These are phyloP conservation scores for Chimonanthus salicifolius DNA, from an alignment of 164 flowering plant genomes.

Conservation along the genomic window DNA sequence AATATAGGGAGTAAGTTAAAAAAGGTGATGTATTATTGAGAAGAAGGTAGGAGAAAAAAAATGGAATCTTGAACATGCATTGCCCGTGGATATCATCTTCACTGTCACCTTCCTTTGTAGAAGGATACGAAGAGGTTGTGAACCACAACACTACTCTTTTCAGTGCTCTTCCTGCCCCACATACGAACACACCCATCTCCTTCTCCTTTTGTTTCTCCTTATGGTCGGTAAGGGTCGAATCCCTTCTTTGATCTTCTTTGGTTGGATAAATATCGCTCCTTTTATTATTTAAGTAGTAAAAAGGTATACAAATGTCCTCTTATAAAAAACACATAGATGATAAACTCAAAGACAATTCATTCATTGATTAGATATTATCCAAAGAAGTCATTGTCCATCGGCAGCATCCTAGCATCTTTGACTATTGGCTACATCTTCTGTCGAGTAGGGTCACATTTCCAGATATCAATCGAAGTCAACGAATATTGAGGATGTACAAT, in stretches of 20 bases:
- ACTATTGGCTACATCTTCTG: too few relatives aligned
- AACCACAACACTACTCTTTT: conserved; percentile 22
- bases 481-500: too few relatives aligned
- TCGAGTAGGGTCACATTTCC: too few relatives aligned
- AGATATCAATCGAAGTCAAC: too few relatives aligned
- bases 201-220: conserved; percentile 7
- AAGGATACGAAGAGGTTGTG: conserved; percentile 19
- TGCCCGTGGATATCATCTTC: conserved; percentile 15
- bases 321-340: neutral
- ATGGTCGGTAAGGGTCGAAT: neutral
- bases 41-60: neutral
- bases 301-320: too few relatives aligned
- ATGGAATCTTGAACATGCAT: conserved; percentile 35
- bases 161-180: conserved; percentile 58
- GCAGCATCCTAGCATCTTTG: neutral
- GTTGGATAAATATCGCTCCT: neutral
- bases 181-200: neutral
- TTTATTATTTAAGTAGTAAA: neutral
- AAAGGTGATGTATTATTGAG: conserved; percentile 26
- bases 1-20: neutral
- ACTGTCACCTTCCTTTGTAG: conserved; percentile 5
- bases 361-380: too few relatives aligned
- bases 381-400: neutral
- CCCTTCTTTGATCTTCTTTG: neutral
- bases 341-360: neutral